These are phyloP conservation scores for Phaeosphaeria sp. DNA, from an alignment of 2,329 filamentous ascomycete species.

Conservation along the genomic window DNA sequence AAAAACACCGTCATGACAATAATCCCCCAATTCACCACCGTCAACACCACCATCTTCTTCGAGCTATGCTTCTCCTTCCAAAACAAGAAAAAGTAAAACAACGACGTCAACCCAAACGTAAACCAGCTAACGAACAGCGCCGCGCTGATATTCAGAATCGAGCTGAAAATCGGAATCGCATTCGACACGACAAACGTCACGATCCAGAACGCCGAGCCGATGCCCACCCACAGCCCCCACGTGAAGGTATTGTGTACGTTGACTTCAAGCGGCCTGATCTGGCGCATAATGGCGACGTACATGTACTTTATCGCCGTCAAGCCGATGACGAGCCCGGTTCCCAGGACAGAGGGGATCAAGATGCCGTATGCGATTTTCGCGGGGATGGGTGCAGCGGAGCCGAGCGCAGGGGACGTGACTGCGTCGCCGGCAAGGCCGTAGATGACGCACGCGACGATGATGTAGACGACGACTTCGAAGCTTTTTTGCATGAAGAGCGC, in stretches of 20 bases:
- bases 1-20: constrained; percentile 43
- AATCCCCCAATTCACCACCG: constrained; percentile 53
- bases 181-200: constrained; percentile 56
- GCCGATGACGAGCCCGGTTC: constrained; percentile 74
- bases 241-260: constrained; percentile 57
- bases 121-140: constrained; percentile 71
- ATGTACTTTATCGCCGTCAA: constrained; percentile 71
- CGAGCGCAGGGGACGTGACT: constrained; percentile 70
- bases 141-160: constrained; percentile 66
- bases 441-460: constrained; percentile 71
- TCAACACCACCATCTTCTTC: constrained; percentile 52
- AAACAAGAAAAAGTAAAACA: constrained; percentile 59
- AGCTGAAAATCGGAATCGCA: constrained; percentile 65
- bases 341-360: constrained; percentile 72
- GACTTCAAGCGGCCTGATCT: constrained; percentile 28
- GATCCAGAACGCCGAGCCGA: constrained; percentile 60
- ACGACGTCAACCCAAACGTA: constrained; percentile 57
- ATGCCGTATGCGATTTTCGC: constrained; percentile 72
- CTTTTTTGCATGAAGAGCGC: constrained; percentile 65
- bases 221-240: constrained; percentile 69
- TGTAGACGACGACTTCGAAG: constrained; percentile 65
- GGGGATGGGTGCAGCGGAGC: constrained; percentile 63
- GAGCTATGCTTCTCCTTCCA: constrained; percentile 39
- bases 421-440: constrained; percentile 69
- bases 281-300: constrained; percentile 67